Evolutionary conservation across 768 basidiomycete genomes (phyloP).

Genomic region (Phaeotremella skinneri): DNA sequence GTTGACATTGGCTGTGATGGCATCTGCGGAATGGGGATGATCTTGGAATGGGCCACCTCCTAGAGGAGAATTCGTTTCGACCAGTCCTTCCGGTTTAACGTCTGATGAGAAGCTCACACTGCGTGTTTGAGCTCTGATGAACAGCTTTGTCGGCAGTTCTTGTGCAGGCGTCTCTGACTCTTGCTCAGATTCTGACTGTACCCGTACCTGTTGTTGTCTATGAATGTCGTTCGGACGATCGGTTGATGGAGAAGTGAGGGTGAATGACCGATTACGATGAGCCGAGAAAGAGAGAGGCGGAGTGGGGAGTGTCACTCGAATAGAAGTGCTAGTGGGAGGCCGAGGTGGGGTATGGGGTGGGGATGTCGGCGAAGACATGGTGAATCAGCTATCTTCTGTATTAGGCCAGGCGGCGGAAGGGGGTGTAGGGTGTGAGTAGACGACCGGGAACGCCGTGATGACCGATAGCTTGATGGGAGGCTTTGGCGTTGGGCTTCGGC

Average conservation of each 20-base stretch:
- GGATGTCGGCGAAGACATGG: no score
- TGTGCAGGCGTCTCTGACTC: neutral
- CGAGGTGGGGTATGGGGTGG: no score
- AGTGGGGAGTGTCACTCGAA: constrained; percentile 34
- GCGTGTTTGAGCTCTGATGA: constrained; percentile 11
- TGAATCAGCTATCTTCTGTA: no score
- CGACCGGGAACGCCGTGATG: no score
- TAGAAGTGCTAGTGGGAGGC: constrained; percentile 10
- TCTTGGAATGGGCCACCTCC: no score
- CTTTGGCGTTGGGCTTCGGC: no score
- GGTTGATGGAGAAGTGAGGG: neutral
- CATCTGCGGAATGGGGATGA: neutral
- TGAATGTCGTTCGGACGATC: neutral
- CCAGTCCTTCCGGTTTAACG: neutral
- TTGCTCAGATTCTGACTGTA: constrained; percentile 1
- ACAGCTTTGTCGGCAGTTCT: constrained; percentile 9
- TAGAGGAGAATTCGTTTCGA: no score
- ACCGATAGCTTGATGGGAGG: no score
- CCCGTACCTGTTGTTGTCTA: neutral
- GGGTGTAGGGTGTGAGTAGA: no score
- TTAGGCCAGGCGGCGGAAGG: no score
- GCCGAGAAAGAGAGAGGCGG: constrained; percentile 36
- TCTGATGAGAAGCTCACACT: constrained; percentile 18
- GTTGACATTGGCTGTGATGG: neutral
- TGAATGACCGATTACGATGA: constrained; percentile 13